Evolutionary conservation across 352 stramenopile genomes (phyloP), one percentile per base, ranked within the genome.

Genomic region (Globisporangium middletonii): DNA sequence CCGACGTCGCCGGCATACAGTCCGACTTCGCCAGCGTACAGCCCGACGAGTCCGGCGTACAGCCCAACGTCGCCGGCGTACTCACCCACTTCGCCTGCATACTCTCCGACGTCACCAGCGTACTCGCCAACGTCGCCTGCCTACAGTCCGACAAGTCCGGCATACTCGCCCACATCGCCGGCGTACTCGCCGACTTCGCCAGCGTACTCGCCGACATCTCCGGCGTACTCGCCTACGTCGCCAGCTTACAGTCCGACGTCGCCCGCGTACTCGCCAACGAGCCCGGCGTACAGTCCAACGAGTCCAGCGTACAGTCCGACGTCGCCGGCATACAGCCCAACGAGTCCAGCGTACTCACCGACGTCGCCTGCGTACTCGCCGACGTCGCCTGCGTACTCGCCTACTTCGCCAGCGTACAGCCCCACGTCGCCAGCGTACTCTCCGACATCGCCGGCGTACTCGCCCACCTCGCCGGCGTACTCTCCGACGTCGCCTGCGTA

Each of bases 11-110:
- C 78, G 4, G 54, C 52, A 3, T 57, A 56, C 38, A 85, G 72
- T 47, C 75, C 89, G 9, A 86, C 88, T 13, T 90, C 67, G 5
- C 92, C 92, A 27, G 88, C 87, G 18, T 98, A 97, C 68, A 86
- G 67, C 26, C 73, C 78, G 18, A 88, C 84, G 70, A 84, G 71
- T n/a, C 92, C 94, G 27, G 91, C 88, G 15, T 98, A 98, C 72
- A 77, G 64, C 26, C 77, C 71, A 7, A 88, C 71, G 16, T 75
- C 55, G 2, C 75, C 73, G 3, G 79, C 82, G 0, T 96, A 93
- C 58, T 82, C 58, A 12, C 84, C 87, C 8, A 96, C 86, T n/a
- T 88, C 70, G 0, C 84, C 80, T 8, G 72, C 73, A 1, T 92
- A 93, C 62, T 81, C 62, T 0, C 87, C 90, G 18, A 96, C 87